phyloP scores from a whole-genome alignment of 2,329 filamentous ascomycete genomes.

The Botryotinia narcissicola region DNA sequence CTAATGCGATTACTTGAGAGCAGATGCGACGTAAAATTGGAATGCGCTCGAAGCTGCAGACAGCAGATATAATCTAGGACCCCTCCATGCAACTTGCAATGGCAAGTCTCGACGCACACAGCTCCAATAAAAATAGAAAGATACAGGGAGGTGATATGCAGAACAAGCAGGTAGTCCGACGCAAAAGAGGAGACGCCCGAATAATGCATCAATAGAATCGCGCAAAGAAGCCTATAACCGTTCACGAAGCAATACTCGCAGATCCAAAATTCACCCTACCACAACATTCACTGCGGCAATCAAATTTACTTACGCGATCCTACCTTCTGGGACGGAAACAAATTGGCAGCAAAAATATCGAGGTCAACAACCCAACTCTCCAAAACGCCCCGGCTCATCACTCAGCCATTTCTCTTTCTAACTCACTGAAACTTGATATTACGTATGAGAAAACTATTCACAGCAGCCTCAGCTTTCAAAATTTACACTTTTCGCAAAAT shows the following conservation, averaged over 20 bases:
- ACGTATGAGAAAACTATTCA: background rate
- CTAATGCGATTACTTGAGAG: background rate
- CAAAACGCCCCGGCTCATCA: no score
- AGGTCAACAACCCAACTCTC: background rate
- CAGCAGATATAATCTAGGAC: background rate
- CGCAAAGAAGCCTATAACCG: background rate
- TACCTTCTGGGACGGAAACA: background rate
- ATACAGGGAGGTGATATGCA: background rate
- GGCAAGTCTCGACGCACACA: background rate
- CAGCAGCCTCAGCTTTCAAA: rapidly evolving
- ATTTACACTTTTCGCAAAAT: background rate
- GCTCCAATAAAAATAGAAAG: background rate
- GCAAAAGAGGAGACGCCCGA: background rate
- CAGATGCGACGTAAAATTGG: background rate
- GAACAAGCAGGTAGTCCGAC: background rate
- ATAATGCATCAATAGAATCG: background rate
- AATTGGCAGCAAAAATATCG: background rate
- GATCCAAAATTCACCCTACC: no score
- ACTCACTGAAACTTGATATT: background rate
- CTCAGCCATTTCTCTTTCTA: background rate
- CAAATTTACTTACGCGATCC: background rate
- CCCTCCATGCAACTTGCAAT: background rate
- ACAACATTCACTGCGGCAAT: background rate
- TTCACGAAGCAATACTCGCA: no score
- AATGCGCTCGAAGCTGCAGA: background rate